These are phyloP conservation scores for Rhodamnia rubescens DNA, from an alignment of 345 rosid species.

Conservation along the genomic window DNA sequence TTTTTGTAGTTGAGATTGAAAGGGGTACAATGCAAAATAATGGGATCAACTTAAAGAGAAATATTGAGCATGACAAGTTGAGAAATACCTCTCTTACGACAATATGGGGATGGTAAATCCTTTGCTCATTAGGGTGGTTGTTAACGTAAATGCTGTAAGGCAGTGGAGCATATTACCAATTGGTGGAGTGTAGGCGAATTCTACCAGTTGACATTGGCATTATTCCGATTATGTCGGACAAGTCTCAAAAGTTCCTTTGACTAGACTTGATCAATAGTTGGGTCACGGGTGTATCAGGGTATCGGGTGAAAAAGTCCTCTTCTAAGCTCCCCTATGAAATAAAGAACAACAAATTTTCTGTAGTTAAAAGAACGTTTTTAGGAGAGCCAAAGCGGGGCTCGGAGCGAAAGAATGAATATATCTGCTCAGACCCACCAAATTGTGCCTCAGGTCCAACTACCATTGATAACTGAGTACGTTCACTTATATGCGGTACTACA, in stretches of 20 bases:
- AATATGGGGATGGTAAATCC: neutral
- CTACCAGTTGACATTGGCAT: neutral
- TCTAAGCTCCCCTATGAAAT: neutral
- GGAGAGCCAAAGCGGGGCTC: neutral
- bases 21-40: neutral
- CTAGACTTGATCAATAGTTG: neutral
- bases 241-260: neutral
- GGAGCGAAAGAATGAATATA: neutral
- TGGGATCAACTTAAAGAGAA: neutral
- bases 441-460: neutral
- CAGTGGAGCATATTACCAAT: neutral
- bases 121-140: neutral
- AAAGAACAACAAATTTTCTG: neutral
- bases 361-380: neutral
- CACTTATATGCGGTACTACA: neutral
- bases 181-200: neutral
- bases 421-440: neutral
- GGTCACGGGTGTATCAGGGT: neutral
- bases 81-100: neutral
- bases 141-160: neutral
- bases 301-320: neutral
- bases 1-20: neutral
- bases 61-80: neutral
- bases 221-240: neutral
- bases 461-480: neutral